Evolutionary conservation across 495 filamentous ascomycete species (phyloP).

Genomic region (Penicillium arizonense): DNA sequence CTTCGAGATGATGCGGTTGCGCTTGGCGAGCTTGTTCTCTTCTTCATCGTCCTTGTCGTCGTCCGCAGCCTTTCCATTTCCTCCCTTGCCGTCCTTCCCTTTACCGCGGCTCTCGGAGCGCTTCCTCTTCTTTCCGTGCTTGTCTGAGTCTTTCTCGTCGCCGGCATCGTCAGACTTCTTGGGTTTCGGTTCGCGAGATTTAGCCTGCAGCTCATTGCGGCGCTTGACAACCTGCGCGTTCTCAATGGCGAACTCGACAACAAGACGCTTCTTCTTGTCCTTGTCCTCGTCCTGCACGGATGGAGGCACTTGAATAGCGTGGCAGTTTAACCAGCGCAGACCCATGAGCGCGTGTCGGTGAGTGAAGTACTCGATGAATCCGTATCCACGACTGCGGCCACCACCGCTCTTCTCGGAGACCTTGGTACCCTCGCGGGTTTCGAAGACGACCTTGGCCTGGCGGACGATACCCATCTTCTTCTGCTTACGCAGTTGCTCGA

Average conservation of each 20-base stretch:
- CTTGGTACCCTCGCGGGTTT: slow-evolving; percentile 78
- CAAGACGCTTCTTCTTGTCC: slow-evolving; percentile 72
- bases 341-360: slow-evolving; percentile 96
- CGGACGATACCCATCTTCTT: slow-evolving; percentile 92
- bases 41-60: slow-evolving; percentile 34
- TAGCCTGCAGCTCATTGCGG: slow-evolving; percentile 68
- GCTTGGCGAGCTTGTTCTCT: slow-evolving; percentile 56
- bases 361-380: slow-evolving; percentile 94
- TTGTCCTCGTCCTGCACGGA: slow-evolving; percentile 38
- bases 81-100: neutral
- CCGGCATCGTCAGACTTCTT: slow-evolving; percentile 22
- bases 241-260: slow-evolving; percentile 98
- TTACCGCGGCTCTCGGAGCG: slow-evolving; percentile 19
- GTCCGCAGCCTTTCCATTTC: slow-evolving; percentile 15
- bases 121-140: slow-evolving; percentile 42
- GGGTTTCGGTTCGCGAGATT: slow-evolving; percentile 35
- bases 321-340: slow-evolving; percentile 87
- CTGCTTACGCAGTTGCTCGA: slow-evolving; percentile 71
- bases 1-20: slow-evolving; percentile 64
- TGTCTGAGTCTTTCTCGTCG: slow-evolving; percentile 9
- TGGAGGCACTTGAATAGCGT: slow-evolving; percentile 52
- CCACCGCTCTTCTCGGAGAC: slow-evolving; percentile 68
- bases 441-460: slow-evolving; percentile 93
- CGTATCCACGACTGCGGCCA: slow-evolving; percentile 87
- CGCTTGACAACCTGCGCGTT: slow-evolving; percentile 90